A percentile compares a stretch with the other conserved stretches of the same genome.
phyloP scores from a whole-genome alignment of 257 asterid genomes.

The Paulownia fortunei region DNA sequence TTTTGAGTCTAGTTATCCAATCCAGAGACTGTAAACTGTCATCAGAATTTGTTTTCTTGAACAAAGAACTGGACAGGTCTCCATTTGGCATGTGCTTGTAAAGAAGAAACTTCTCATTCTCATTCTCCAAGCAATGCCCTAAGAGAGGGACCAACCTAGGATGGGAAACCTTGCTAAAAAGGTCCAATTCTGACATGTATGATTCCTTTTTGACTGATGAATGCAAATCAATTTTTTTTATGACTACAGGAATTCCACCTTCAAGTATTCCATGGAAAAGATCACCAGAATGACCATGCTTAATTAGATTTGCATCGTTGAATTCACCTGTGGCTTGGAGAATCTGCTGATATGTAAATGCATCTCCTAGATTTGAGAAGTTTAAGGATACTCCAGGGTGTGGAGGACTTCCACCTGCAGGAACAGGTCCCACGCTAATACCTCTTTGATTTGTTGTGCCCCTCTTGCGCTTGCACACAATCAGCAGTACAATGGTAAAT shows the following conservation, averaged over 20 bases:
- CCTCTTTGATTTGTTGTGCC: slow-evolving; percentile 60
- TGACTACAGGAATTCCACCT: slow-evolving; percentile 72
- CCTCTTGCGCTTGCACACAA: slow-evolving; percentile 68
- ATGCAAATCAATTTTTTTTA: slow-evolving; percentile 65
- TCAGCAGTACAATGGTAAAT: slow-evolving; percentile 39
- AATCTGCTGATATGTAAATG: slow-evolving; percentile 82
- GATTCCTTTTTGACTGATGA: slow-evolving; percentile 67
- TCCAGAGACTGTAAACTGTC: slow-evolving; percentile 83
- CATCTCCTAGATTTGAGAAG: slow-evolving; percentile 70
- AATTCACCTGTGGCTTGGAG: slow-evolving; percentile 76
- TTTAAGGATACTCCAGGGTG: slow-evolving; percentile 56
- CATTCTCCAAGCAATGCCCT: slow-evolving; percentile 95
- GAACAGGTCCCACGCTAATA: slow-evolving; percentile 71
- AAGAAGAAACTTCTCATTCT: slow-evolving; percentile 76
- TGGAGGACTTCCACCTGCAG: slow-evolving; percentile 57
- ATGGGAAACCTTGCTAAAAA: slow-evolving; percentile 76
- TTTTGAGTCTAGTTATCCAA: slow-evolving; percentile 96
- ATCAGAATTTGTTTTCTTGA: slow-evolving; percentile 63
- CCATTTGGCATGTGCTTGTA: slow-evolving; percentile 88
- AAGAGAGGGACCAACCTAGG: slow-evolving; percentile 81
- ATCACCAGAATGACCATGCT: slow-evolving; percentile 89
- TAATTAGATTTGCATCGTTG: slow-evolving; percentile 59
- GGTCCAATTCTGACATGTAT: slow-evolving; percentile 64
- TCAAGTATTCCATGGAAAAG: slow-evolving; percentile 77
- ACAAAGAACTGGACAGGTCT: slow-evolving; percentile 82